A percentile compares a stretch with the other conserved stretches of the same genome.
Conservation (phyloP, 1,284 basidiomycete genomes). For the Puccinia triticina region DNA sequence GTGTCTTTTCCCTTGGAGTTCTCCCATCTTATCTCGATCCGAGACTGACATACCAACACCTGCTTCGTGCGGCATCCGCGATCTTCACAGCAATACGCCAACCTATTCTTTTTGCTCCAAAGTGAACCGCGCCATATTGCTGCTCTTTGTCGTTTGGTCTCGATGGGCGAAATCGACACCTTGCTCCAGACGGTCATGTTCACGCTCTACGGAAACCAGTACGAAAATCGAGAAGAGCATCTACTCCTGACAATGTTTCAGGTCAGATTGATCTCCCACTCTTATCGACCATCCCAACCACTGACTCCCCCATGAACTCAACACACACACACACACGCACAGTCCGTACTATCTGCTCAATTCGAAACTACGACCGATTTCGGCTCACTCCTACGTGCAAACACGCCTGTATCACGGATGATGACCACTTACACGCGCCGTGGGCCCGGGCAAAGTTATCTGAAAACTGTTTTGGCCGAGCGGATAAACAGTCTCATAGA, state of each 20-base stretch:
- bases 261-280: conserved; percentile 59
- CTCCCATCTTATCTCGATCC: background rate
- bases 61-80: background rate
- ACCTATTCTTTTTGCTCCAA: conserved; percentile 97
- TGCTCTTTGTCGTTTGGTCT: conserved; percentile 93
- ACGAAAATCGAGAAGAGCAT: conserved; percentile 98
- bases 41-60: background rate
- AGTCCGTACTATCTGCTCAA: conserved; percentile 95
- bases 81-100: conserved; percentile 82
- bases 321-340: no score
- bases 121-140: conserved; percentile 96
- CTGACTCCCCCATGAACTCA: background rate
- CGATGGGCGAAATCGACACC: conserved; percentile 93
- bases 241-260: conserved; percentile 96
- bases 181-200: conserved; percentile 99
- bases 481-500: conserved; percentile 97
- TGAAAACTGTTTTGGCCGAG: conserved; percentile 93
- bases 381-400: conserved; percentile 91
- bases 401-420: conserved; percentile 98
- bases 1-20: conserved; percentile 53
- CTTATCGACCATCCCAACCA: background rate
- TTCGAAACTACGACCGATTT: conserved; percentile 99
- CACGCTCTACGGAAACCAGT: conserved; percentile 98
- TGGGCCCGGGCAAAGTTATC: conserved; percentile 94
- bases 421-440: conserved; percentile 99